phyloP scores from a whole-genome alignment of 441 rosid genomes.

The Jatropha multifida region DNA sequence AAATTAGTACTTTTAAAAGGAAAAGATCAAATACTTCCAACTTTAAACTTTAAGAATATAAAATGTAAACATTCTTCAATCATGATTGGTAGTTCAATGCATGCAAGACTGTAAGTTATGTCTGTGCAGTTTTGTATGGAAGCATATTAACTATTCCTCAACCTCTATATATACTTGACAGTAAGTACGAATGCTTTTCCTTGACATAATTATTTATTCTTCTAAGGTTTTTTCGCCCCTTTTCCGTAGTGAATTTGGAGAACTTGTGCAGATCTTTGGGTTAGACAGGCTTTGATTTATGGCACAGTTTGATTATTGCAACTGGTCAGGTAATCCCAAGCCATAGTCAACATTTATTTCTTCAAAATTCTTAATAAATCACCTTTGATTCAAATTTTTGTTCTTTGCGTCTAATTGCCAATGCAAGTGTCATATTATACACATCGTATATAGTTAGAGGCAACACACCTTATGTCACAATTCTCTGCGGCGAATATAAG shows the following conservation, averaged over 20 bases:
- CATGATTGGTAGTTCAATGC: not conserved
- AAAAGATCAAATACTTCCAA: not conserved
- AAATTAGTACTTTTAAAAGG: too few relatives aligned
- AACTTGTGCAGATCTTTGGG: not conserved
- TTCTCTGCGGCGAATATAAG: not conserved
- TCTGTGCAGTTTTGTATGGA: not conserved
- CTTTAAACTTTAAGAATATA: not conserved
- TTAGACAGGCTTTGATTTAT: not conserved
- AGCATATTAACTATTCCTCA: not conserved
- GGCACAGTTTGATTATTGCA: too few relatives aligned
- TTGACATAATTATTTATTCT: not conserved
- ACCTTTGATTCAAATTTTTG: not conserved
- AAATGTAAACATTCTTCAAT: not conserved
- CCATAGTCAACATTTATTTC: not conserved
- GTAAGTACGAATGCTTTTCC: not conserved
- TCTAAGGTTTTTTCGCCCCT: not conserved
- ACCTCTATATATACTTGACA: not conserved
- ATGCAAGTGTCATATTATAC: not conserved
- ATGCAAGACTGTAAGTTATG: not conserved
- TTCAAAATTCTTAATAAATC: not conserved
- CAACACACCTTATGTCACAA: not conserved
- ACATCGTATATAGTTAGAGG: not conserved
- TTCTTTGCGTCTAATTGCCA: not conserved
- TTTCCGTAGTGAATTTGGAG: not conserved
- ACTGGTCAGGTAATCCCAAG: not conserved